These are phyloP conservation scores for Phellopilus nigrolimitatus DNA, from an alignment of 1,284 basidiomycete genomes.

Conservation along the genomic window DNA sequence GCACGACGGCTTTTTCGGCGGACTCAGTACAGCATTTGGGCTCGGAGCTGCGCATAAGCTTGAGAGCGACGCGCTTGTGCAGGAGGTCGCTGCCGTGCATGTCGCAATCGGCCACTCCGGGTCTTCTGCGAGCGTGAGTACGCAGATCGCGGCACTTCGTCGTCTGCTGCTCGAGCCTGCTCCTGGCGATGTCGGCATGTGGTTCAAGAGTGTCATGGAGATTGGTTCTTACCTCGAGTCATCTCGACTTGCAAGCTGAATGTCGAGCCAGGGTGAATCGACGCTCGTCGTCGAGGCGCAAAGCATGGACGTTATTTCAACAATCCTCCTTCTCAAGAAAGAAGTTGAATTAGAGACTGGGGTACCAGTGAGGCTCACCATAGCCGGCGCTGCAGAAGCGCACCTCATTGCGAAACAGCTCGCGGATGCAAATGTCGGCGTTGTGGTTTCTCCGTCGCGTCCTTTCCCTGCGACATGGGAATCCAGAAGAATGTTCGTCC, in stretches of 20 bases:
- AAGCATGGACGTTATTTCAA: constrained; percentile 45
- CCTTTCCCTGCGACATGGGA: constrained; percentile 52
- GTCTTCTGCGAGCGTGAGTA: constrained; percentile 32
- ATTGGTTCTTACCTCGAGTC: neutral
- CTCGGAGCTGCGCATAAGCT: constrained; percentile 37
- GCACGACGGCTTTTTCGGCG: constrained; percentile 36
- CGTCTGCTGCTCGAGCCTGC: constrained; percentile 31
- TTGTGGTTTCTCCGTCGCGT: constrained; percentile 47
- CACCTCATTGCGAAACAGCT: constrained; percentile 40
- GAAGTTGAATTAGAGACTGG: constrained; percentile 28
- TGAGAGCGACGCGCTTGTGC: constrained; percentile 35
- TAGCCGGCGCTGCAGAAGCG: constrained; percentile 41
- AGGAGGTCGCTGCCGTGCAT: constrained; percentile 40
- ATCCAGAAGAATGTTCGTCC: constrained; percentile 37
- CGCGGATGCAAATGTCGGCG: constrained; percentile 41
- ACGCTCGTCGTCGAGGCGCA: constrained; percentile 48
- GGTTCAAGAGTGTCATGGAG: constrained; percentile 29
- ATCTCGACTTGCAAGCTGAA: neutral
- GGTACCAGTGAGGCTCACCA: constrained; percentile 23
- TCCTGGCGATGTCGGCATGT: constrained; percentile 22
- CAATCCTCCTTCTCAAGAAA: constrained; percentile 42
- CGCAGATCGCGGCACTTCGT: constrained; percentile 42
- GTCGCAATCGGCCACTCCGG: constrained; percentile 32
- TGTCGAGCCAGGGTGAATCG: constrained; percentile 30
- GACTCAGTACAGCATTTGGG: constrained; percentile 47